Conservation (phyloP, 352 stramenopile species). For the Globisporangium barbulae region DNA sequence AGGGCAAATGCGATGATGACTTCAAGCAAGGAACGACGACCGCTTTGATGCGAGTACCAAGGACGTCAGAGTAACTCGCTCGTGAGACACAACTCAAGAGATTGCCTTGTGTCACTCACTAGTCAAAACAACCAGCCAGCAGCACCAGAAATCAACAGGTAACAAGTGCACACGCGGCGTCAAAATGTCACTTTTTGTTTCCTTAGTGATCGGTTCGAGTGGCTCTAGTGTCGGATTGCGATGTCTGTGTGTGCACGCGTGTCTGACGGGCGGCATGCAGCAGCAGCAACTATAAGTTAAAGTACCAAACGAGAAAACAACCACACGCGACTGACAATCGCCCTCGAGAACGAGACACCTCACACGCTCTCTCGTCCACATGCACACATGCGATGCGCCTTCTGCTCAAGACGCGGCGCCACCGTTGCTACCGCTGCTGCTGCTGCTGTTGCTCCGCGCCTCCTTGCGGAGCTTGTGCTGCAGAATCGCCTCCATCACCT, state of each 20-base stretch:
- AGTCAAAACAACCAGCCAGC: not conserved
- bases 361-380: not conserved
- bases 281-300: conserved; percentile 12
- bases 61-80: no score
- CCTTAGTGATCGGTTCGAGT: not conserved
- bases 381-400: not conserved
- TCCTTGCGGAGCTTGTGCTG: conserved; percentile 60
- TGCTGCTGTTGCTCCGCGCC: conserved; percentile 7
- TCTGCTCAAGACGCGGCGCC: not conserved
- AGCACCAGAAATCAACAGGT: not conserved
- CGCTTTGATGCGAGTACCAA: no score
- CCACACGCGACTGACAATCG: conserved; percentile 2
- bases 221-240: not conserved
- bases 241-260: not conserved
- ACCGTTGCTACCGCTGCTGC: not conserved
- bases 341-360: not conserved
- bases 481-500: conserved; percentile 60
- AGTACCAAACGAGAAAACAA: not conserved
- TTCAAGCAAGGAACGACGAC: no score
- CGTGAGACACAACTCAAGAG: not conserved
- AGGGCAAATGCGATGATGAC: no score
- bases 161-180: not conserved
- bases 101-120: no score
- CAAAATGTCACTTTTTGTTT: conserved; percentile 8
- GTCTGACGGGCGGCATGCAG: not conserved